phyloP scores from a whole-genome alignment of 208 protist genomes.

The Wallacemonas sp. region DNA sequence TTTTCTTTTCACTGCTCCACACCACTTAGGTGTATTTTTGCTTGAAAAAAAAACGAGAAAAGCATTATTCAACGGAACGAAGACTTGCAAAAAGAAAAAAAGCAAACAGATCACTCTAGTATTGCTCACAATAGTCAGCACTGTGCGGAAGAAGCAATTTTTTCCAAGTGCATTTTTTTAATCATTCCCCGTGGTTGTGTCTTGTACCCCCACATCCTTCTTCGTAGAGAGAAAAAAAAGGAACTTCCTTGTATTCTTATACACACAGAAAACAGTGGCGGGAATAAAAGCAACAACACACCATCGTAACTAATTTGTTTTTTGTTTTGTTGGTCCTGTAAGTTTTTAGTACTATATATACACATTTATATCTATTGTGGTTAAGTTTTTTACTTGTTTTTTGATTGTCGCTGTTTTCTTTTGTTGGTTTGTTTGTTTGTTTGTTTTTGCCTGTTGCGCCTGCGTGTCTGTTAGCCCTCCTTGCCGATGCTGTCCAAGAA shows the following conservation, averaged over 20 bases:
- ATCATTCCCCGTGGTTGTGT: constrained; percentile 6
- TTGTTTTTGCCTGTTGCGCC: too few species aligned
- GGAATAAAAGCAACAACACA: too few species aligned
- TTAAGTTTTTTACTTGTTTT: too few species aligned
- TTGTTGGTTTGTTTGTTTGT: too few species aligned
- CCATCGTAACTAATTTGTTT: not conserved
- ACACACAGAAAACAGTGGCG: too few species aligned
- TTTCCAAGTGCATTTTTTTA: not conserved
- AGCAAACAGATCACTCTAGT: too few species aligned
- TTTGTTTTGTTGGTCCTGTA: not conserved
- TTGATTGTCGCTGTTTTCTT: too few species aligned
- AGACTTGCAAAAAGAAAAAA: not conserved
- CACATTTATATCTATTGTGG: not conserved
- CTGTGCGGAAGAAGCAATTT: not conserved
- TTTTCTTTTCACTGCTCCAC: not conserved
- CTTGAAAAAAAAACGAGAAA: not conserved
- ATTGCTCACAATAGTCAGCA: too few species aligned
- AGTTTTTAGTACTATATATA: not conserved
- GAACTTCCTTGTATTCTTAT: too few species aligned
- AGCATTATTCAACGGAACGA: not conserved
- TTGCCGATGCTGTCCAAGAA: too few species aligned
- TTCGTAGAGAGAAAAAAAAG: too few species aligned
- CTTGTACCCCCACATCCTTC: not conserved
- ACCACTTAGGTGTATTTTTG: not conserved
- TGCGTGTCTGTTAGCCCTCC: not conserved